Evolutionary conservation across 805 yeast genomes (phyloP).

Genomic region (Saccharomycopsis vini): DNA sequence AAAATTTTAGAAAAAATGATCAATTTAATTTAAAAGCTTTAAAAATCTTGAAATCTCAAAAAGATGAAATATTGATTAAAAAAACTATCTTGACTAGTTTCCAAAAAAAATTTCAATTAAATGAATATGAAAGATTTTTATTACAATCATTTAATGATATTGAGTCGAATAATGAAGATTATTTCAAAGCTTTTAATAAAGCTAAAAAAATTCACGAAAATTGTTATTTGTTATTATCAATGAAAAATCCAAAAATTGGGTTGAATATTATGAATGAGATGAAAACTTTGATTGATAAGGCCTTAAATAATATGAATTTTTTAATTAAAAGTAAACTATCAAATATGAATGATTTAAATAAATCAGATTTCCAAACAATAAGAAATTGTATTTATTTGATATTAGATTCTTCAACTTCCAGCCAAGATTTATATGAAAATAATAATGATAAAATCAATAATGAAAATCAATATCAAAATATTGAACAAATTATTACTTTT

Average conservation of each 20-base stretch:
- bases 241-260: slow-evolving; percentile 61
- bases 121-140: slow-evolving; percentile 49
- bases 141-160: slow-evolving; percentile 16
- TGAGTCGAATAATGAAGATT: slow-evolving; percentile 35
- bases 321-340: slow-evolving; percentile 21
- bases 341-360: slow-evolving; percentile 21
- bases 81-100: slow-evolving; percentile 44
- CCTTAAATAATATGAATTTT: slow-evolving; percentile 42
- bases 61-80: slow-evolving; percentile 30
- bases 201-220: slow-evolving; percentile 57
- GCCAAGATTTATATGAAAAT: no score
- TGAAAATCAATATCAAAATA: slow-evolving; percentile 15
- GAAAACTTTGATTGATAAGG: slow-evolving; percentile 40
- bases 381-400: slow-evolving; percentile 5
- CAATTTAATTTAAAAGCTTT: slow-evolving; percentile 16
- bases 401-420: no score
- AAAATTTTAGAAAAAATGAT: slow-evolving; percentile 18
- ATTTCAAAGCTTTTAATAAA: slow-evolving; percentile 50
- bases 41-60: slow-evolving; percentile 20
- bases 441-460: no score
- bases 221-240: slow-evolving; percentile 61
- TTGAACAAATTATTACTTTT: slow-evolving; percentile 25
- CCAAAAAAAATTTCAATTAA: slow-evolving; percentile 55
- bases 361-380: slow-evolving; percentile 6
- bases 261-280: slow-evolving; percentile 52